Evolutionary conservation across 1,284 basidiomycete genomes (phyloP), one percentile per base, ranked within the genome.

Genomic region (Apiotrichum sp.): DNA sequence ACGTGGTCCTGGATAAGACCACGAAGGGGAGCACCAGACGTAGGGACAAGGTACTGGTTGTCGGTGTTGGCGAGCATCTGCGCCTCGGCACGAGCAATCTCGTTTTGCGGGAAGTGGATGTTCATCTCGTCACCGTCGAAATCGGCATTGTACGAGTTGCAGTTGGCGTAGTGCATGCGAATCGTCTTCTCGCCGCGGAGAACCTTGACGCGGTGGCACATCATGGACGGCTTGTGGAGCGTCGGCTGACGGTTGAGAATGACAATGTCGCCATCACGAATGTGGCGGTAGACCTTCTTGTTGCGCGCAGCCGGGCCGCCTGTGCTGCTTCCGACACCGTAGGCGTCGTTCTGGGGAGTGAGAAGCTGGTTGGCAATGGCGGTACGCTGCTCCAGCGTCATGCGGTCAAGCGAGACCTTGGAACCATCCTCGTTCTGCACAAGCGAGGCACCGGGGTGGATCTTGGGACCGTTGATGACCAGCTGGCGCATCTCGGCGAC

Each of bases 51-150:
- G 75, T 98, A 99, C 77, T 99, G 96, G 70, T 97, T 96, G 77
- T 98, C 93, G 29, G 93, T 98, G 76, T 98, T 98, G 62, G 95
- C 93, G 67, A 99, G 90, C 75, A 89, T 83, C 82, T 86, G 85
- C 2, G 91, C 91, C 75, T 97, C 93, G 8, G 95, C 89, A 57
- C 95, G 86, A 46, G 96, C 93, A 43, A 95, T 58, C 59, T 67
- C 80, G 86, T 80, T 79, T 87, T 91, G 95, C 66, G 95, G 93
- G 71, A 98, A 98, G 79, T 98, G 95, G 62, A 98, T 93, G 78
- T 98, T 98, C 95, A 98, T 98, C 77, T 98, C 92, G 79, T 99
- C 96, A 67, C 96, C 96, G 72, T 99, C 96, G 73, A 99, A 99
- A 78, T 99, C 96, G 73, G 96, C 96, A 70, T 98, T 98, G 77